Evolutionary conservation across 768 basidiomycete genomes (phyloP).

Genomic region (Guyanaporus albipodus): DNA sequence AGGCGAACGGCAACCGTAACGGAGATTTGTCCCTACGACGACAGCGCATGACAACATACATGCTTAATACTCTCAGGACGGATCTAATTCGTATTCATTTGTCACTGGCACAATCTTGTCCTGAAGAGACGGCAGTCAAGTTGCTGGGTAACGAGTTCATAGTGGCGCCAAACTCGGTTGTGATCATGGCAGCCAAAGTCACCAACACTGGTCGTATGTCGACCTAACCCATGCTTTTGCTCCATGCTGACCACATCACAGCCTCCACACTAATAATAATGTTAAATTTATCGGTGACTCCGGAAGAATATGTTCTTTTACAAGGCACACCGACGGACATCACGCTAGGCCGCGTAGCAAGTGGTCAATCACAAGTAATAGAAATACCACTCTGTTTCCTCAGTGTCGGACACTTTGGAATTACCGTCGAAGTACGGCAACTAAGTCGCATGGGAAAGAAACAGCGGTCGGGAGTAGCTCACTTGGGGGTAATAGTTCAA

Average conservation of each 20-base stretch:
- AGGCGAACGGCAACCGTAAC: conserved; percentile 76
- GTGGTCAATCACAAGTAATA: conserved; percentile 48
- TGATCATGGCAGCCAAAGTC: conserved; percentile 53
- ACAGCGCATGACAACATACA: conserved; percentile 71
- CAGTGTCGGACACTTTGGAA: conserved; percentile 58
- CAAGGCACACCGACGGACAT: conserved; percentile 66
- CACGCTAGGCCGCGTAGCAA: conserved; percentile 57
- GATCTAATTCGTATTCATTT: conserved; percentile 62
- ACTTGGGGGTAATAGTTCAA: conserved; percentile 14
- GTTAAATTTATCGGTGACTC: conserved; percentile 51
- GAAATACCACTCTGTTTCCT: conserved; percentile 70
- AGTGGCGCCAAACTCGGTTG: conserved; percentile 57
- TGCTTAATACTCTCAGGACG: conserved; percentile 73
- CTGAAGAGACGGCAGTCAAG: conserved; percentile 15
- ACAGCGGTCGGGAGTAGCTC: conserved; percentile 21
- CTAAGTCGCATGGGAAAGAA: conserved; percentile 14
- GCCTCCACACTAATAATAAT: conserved; percentile 51
- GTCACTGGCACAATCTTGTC: conserved; percentile 38
- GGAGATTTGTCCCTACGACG: conserved; percentile 77
- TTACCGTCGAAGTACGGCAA: conserved; percentile 36
- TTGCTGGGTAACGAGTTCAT: conserved; percentile 39
- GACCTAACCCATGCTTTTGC: not conserved
- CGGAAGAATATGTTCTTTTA: conserved; percentile 60
- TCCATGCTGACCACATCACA: conserved; percentile 27
- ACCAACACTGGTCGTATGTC: conserved; percentile 67